A percentile compares a stretch with the other conserved stretches of the same genome.
Evolutionary conservation across 805 yeast species (phyloP).

Genomic region (Vanderwaltozyma tropicalis): DNA sequence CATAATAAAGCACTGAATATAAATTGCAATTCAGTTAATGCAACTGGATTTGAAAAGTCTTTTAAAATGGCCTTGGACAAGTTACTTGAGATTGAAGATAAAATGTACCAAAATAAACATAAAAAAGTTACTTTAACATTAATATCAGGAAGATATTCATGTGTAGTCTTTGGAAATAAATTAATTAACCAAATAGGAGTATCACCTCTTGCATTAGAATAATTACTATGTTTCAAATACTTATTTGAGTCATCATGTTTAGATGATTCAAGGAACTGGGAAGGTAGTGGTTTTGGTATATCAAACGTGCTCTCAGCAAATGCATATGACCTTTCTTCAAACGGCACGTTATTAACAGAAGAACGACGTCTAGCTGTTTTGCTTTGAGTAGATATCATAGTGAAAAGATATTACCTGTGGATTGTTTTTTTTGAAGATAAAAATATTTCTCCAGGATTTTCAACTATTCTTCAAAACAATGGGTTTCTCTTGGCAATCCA

Average conservation of each 20-base stretch:
- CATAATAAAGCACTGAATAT: slow-evolving; percentile 58
- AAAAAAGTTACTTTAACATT: slow-evolving; percentile 38
- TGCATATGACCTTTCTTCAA: not conserved
- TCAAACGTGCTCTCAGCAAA: too few relatives aligned
- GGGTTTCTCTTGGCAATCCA: too few relatives aligned
- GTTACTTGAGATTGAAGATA: slow-evolving; percentile 73
- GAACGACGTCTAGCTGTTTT: not conserved
- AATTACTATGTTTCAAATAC: too few relatives aligned
- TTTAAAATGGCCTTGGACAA: slow-evolving; percentile 68
- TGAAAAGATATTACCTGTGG: too few relatives aligned
- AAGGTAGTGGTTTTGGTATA: too few relatives aligned
- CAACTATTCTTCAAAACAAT: too few relatives aligned
- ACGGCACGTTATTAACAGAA: not conserved
- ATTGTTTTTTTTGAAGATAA: not conserved
- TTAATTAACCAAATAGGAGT: not conserved
- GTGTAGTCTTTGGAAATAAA: not conserved
- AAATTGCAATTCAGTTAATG: slow-evolving; percentile 83
- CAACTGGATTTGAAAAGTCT: slow-evolving; percentile 68
- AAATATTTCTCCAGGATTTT: too few relatives aligned
- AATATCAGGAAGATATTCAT: slow-evolving; percentile 23
- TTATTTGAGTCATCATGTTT: too few relatives aligned
- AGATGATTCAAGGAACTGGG: too few relatives aligned
- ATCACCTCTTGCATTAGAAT: not conserved
- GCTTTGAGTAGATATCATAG: not conserved
- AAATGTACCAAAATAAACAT: slow-evolving; percentile 71